Evolutionary conservation across 768 basidiomycete species (phyloP).

Genomic region (Serendipita sp.): DNA sequence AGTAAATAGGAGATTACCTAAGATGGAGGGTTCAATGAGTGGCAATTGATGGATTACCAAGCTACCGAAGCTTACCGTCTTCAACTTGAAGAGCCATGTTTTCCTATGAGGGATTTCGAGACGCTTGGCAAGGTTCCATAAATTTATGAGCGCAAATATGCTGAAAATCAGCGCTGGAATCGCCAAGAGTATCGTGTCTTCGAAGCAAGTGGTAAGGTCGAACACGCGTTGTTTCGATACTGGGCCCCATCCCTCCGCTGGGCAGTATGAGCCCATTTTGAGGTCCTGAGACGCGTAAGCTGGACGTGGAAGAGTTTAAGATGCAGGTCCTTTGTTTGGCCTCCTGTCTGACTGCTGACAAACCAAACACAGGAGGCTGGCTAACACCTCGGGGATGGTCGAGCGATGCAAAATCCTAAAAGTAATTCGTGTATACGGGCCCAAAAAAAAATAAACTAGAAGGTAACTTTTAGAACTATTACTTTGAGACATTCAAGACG

Average conservation of each 20-base stretch:
- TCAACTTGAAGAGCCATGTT: slow-evolving; percentile 34
- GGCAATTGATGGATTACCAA: slow-evolving; percentile 17
- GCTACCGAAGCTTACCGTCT: slow-evolving; percentile 54
- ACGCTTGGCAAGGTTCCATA: slow-evolving; percentile 19
- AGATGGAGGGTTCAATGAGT: neutral
- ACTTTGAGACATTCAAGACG: too few species aligned
- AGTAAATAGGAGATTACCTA: neutral
- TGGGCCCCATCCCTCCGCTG: slow-evolving; percentile 45
- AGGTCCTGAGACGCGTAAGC: neutral
- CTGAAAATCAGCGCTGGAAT: slow-evolving; percentile 32
- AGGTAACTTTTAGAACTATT: too few species aligned
- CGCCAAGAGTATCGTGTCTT: slow-evolving; percentile 54
- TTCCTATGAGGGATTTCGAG: slow-evolving; percentile 18
- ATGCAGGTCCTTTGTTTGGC: too few species aligned
- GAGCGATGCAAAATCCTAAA: too few species aligned
- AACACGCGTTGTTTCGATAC: slow-evolving; percentile 46
- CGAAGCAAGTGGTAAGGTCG: slow-evolving; percentile 69
- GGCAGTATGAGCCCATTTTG: neutral
- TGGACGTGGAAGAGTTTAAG: neutral
- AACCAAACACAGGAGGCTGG: neutral
- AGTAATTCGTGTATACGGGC: too few species aligned
- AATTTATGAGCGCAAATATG: slow-evolving; percentile 27
- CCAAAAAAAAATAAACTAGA: too few species aligned
- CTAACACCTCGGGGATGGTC: neutral
- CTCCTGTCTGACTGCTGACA: too few species aligned